phyloP scores from a whole-genome alignment of 2,329 filamentous ascomycete genomes.

The Pseudogymnoascus sp. region DNA sequence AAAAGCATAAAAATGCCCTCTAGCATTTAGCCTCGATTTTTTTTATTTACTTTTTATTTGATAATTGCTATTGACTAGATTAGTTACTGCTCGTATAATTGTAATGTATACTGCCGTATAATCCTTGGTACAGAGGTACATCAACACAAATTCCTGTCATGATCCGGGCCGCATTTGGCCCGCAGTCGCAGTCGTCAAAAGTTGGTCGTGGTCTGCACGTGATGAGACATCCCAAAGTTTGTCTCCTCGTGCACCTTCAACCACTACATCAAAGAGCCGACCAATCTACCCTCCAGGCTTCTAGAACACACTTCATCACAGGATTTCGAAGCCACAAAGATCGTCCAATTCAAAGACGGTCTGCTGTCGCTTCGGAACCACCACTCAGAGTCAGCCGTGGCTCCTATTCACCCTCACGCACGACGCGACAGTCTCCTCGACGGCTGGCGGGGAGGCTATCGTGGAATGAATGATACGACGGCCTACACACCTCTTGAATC shows the following conservation, averaged over 20 bases:
- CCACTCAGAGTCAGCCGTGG: conserved; percentile 33
- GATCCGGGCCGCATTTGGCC: background rate
- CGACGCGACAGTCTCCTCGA: conserved; percentile 48
- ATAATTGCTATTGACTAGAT: no score
- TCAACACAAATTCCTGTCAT: background rate
- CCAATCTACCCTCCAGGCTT: background rate
- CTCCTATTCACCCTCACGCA: conserved; percentile 47
- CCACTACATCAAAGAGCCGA: background rate
- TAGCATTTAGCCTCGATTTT: background rate
- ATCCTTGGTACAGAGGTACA: no score
- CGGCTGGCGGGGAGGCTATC: conserved; percentile 46
- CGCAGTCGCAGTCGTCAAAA: background rate
- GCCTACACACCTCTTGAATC: conserved; percentile 80
- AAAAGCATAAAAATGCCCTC: no score
- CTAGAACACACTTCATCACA: background rate
- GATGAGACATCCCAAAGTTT: conserved; percentile 1
- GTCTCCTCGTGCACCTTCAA: conserved; percentile 3
- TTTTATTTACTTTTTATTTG: background rate
- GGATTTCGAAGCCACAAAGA: background rate
- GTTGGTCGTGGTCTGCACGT: background rate
- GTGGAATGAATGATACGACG: conserved; percentile 51
- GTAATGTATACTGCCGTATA: background rate
- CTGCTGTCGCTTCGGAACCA: background rate
- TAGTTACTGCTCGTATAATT: background rate
- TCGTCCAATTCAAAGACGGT: background rate